Base-by-base conservation (phyloP, 2,329 filamentous ascomycete genomes). In the Colletotrichum orchidophilum region DNA sequence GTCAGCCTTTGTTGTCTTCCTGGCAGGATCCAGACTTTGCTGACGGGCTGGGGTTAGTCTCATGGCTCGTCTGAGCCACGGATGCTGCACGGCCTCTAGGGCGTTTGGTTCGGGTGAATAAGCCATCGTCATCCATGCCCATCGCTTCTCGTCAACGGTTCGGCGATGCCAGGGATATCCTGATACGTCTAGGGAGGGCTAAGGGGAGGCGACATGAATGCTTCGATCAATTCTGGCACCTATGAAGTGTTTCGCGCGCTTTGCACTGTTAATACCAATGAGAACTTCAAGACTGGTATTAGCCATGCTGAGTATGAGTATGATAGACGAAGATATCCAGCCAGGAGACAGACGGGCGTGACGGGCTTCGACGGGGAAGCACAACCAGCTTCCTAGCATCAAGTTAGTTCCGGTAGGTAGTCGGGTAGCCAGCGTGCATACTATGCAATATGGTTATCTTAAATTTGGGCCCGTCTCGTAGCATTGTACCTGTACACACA, bases 21-120 rank as follows among this genome's bases (percentile, higher is more conserved):
- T 52, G 58, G 21, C 63, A 68, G 33, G 26, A 46, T 39, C 33
- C n/a, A 52, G 52, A 50, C 15, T 29, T 24, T 8, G n/a, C 42
- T 46, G 53, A 62, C 58, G 57, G 64, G 55, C 31, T 35, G 31
- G 57, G 39, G 49, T 58, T 67, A 62, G 63, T 35, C 27, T n/a
- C 29, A 29, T 53, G 12, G 46, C 27, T 65, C 53, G 53, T 31
- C 26, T 46, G 62, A 46, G 49, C 57, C 52, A 42, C 29, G 49
- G 39, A 49, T 49, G 50, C 27, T 61, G 57, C 50, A 53, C 29
- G 55, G 57, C 26, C 50, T 24, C 21, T 55, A n/a, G 39, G 35
- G 53, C 42, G 13, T 42, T 58, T 7, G 31, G 24, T 35, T 21
- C 26, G 18, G 24, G 49, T 64, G 29, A 35, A 18, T n/a, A 46